A percentile compares a stretch with the other conserved stretches of the same genome.
These are phyloP conservation scores for Aspergillus bridgeri DNA, from an alignment of 495 filamentous ascomycete species.

Conservation along the genomic window DNA sequence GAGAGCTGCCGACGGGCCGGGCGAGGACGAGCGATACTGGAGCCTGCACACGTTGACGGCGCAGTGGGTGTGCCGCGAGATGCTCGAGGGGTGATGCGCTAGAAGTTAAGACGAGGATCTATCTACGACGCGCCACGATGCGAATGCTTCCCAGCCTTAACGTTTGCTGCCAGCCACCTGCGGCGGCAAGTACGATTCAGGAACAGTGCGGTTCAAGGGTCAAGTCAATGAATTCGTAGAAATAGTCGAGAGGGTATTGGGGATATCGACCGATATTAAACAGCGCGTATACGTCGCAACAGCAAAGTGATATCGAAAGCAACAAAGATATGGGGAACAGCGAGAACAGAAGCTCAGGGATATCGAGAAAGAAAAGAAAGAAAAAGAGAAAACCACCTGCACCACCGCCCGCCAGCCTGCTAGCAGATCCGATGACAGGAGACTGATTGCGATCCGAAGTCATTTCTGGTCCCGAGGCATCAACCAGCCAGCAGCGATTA, in stretches of 20 bases:
- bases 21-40: conserved; percentile 46
- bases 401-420: conserved; percentile 34
- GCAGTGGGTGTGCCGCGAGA: conserved; percentile 62
- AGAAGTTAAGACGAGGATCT: neutral
- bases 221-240: conserved; percentile 6
- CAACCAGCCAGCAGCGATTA: conserved; percentile 2
- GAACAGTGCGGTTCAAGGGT: conserved; percentile 5
- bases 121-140: neutral
- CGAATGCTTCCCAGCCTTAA: neutral
- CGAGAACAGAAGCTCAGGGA: neutral
- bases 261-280: conserved; percentile 10
- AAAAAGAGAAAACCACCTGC: conserved; percentile 18
- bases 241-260: conserved; percentile 4
- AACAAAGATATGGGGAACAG: neutral
- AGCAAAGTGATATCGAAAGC: conserved; percentile 11
- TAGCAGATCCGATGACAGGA: conserved; percentile 23
- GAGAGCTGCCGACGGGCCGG: conserved; percentile 6
- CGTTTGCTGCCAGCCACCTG: neutral
- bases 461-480: neutral
- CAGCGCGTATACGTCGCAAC: conserved; percentile 7
- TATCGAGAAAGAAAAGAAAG: too few species aligned
- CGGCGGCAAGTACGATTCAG: neutral
- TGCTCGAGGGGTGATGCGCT: conserved; percentile 21
- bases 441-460: neutral
- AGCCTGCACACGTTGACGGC: conserved; percentile 70